Conservation (phyloP, 495 filamentous ascomycete genomes). For the Viridothelium virens region DNA sequence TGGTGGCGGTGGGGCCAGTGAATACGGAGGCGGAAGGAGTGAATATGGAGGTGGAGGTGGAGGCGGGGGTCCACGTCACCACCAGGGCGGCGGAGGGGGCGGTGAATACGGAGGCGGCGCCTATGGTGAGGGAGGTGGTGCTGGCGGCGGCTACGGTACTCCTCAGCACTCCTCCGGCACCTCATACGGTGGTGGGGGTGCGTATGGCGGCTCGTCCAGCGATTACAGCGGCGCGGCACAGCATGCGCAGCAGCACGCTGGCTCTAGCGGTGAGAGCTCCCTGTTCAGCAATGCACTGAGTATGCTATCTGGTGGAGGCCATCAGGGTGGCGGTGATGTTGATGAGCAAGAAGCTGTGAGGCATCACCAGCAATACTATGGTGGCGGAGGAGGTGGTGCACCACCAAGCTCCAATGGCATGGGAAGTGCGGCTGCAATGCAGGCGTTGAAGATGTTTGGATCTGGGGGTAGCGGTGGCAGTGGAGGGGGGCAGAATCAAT, state of each 20-base stretch:
- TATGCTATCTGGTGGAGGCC: slow-evolving; percentile 38
- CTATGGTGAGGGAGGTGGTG: neutral
- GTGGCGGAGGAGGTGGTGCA: slow-evolving; percentile 33
- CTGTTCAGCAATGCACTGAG: slow-evolving; percentile 46
- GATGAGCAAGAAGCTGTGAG: slow-evolving; percentile 51
- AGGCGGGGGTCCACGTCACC: neutral
- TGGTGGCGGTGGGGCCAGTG: slow-evolving; percentile 11
- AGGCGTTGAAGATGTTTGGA: slow-evolving; percentile 61
- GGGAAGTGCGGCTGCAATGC: slow-evolving; percentile 57
- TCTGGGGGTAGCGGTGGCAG: slow-evolving; percentile 37
- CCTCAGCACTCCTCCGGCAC: slow-evolving; percentile 29
- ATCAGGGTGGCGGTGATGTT: slow-evolving; percentile 38
- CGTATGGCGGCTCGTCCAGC: slow-evolving; percentile 33
- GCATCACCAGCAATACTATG: slow-evolving; percentile 52
- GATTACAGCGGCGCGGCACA: slow-evolving; percentile 43
- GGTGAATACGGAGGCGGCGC: neutral
- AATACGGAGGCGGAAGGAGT: slow-evolving; percentile 13
- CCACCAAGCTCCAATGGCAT: slow-evolving; percentile 34
- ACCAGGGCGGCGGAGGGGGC: neutral
- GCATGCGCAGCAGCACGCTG: slow-evolving; percentile 46
- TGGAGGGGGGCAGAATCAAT: slow-evolving; percentile 47
- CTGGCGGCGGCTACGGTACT: slow-evolving; percentile 20
- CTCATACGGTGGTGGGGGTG: slow-evolving; percentile 31
- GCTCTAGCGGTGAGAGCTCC: slow-evolving; percentile 37
- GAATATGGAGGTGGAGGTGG: slow-evolving; percentile 14